Evolutionary conservation across 1,139 yeast species (phyloP), one percentile per base, ranked within the genome.

Genomic region (Candida buenavistaensis): DNA sequence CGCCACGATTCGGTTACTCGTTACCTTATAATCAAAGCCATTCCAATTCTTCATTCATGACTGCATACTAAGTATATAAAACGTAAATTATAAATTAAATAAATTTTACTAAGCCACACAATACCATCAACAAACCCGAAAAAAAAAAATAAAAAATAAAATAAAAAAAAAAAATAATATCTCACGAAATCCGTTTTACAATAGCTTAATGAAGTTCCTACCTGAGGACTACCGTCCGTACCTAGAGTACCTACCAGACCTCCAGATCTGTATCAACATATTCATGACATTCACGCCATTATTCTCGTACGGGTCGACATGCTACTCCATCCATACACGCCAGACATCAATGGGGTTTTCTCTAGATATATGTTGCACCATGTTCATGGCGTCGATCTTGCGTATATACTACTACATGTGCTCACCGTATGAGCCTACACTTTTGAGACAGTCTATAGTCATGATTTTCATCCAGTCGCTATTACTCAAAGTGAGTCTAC

Each of bases 321-420:
- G 89, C 27, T 65, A 78, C 37, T 72, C 85, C 42, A 87, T 89
- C 11, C 72, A 79, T 47, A 65, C 71, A 33, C 74, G 76, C 28
- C 67, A 78, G 52, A 73, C 89, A 1, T 76, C 92, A 2, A 69
- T 75, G 22, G 97, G 97, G 19, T 88, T 88, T 54, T 82, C 94
- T 6, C 68, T 88, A 14, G 97, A 89, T 57, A 84, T 89, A 10
- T 89, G 96, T 60, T 92, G 90, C 11, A 86, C 95, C 8, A 88
- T 89, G 96, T 58, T 89, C 41, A 70, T 87, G 48, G 84, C 96
- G 1, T 77, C 88, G 31, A 76, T 82, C 4, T 61, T 88, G 28
- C 70, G 95, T 43, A 80, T 89, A 14, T 77, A 80, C 36, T 89
- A 86, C 62, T 89, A 83, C 61, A 59, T 82, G 43, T 80, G 88